Evolutionary conservation across 352 stramenopile species (phyloP), one percentile per base, ranked within the genome.

Genomic region (Globisporangium paddicum): DNA sequence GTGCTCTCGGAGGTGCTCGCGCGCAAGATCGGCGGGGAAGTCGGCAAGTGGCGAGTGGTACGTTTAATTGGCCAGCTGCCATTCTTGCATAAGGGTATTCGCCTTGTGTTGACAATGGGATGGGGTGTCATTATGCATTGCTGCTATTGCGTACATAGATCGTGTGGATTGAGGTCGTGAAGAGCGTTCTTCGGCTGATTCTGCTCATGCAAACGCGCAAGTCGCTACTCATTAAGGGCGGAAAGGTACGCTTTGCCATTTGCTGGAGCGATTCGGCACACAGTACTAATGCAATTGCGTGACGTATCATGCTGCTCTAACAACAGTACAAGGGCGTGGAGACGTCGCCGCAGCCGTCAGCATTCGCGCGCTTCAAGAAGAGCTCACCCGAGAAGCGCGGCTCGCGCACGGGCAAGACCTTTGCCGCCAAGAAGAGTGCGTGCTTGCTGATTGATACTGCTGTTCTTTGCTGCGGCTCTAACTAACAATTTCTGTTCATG

Each of bases 1-100:
- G 82, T 95, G 60, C 66, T 90, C 45, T 75, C 83, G 11, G 85
- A 95, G 68, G 82, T 93, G 21, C 69, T 89, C 30, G 79, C 82
- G 37, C 65, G 77, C 60, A 87, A 87, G 72, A 61, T 79, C n/a
- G 77, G 81, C 35, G 80, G 82, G 8, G 75, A 89, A 42, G 75
- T 75, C 14, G 71, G 74, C 60, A 86, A 86, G 55, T 95, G 85
- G 85, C 69, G 75, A 30, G 53, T 95, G 63, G 79, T 89, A 66
- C 48, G 68, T n/a, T n/a, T n/a, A n/a, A n/a, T n/a, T n/a, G n/a
- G 64, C 10, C n/a, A 25, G n/a, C 61, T 18, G 16, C 8, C n/a
- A n/a, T 35, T 44, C 5, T 32, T 25, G 16, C 19, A 16, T 23
- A 50, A n/a, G n/a, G 5, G 10, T n/a, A 19, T 25, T 4, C 30